Evolutionary conservation across 768 basidiomycete species (phyloP), one percentile per base, ranked within the genome.

Genomic region (Leccinum subtestaceum): DNA sequence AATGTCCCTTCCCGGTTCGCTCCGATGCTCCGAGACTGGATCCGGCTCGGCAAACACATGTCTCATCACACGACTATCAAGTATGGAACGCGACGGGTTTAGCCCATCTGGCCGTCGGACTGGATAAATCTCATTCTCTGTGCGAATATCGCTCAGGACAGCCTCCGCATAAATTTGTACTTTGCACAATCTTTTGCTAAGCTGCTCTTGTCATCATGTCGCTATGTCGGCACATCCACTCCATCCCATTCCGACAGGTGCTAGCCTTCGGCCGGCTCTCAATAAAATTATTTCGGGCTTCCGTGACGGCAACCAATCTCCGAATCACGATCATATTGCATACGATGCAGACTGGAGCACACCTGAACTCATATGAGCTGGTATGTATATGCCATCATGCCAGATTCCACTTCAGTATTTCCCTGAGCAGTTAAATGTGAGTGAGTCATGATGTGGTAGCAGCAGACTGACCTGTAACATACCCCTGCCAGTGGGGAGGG

Each of bases 1-100:
- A 43, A 19, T 17, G 1, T 2, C 9, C 15, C 38, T 40, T 52
- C 54, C 67, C 67, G 67, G 58, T 66, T 69, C 57, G 25, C 55
- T 54, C 67, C 67, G 67, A 66, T 1, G 46, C 57, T 25, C 53
- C 53, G 50, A 9, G 4, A 25, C 48, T 29, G 50, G 43, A 43
- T 53, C 38, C 38, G 38, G 38, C 38, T 40, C 38, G 38, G 38
- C 38, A 40, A 40, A 40, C 38, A 40, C 38, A 40, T 40, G 38
- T 40, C 38, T 17, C 15, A 40, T 17, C 38, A 40, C 36, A 15
- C 36, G 36, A 38, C 36, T 8, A 15, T 38, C 36, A 38, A 13
- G 36, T 38, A 9, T 40, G 17, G 38, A 40, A 40, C 38, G 38
- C 3, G 17, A 40, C 15, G 8, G 38, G 38, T 38, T 38, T 15